A percentile compares a stretch with the other conserved stretches of the same genome.
Evolutionary conservation across 2,329 filamentous ascomycete genomes (phyloP).

Genomic region (Helicocarpus griseus): DNA sequence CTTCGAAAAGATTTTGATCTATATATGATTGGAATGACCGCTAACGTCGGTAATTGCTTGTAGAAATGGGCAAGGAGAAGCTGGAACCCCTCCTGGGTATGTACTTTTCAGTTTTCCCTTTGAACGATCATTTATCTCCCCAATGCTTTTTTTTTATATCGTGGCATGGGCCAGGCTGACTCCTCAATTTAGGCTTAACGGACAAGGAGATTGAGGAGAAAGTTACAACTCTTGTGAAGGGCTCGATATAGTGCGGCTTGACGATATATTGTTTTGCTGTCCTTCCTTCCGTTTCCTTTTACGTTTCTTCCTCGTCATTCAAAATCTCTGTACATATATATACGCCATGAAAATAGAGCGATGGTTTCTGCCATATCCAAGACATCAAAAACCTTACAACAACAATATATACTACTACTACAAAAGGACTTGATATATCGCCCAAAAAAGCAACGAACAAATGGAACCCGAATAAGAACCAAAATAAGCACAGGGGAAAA

Average conservation of each 20-base stretch:
- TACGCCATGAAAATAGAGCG: conserved; percentile 21
- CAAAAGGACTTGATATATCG: no score
- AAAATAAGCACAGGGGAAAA: no score
- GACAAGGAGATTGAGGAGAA: conserved; percentile 63
- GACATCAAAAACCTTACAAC: background rate
- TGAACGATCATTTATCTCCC: background rate
- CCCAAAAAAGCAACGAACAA: background rate
- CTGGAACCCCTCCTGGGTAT: conserved; percentile 52
- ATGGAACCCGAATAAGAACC: no score
- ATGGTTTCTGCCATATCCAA: conserved; percentile 8
- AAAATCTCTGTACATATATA: conserved; percentile 29
- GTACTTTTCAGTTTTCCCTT: conserved; percentile 11
- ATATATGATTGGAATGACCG: no score
- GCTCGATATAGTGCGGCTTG: conserved; percentile 13
- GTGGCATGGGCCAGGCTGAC: conserved; percentile 12
- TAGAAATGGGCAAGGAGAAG: conserved; percentile 62
- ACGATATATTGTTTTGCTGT: background rate
- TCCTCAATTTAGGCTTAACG: conserved; percentile 44
- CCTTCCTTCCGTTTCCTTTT: conserved; percentile 7
- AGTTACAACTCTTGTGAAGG: conserved; percentile 54
- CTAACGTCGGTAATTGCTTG: no score
- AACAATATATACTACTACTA: background rate
- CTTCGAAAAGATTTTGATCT: background rate
- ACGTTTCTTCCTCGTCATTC: conserved; percentile 19
- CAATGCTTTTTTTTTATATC: no score